Conservation (phyloP, 257 asterid genomes). For the Eucommia ulmoides region DNA sequence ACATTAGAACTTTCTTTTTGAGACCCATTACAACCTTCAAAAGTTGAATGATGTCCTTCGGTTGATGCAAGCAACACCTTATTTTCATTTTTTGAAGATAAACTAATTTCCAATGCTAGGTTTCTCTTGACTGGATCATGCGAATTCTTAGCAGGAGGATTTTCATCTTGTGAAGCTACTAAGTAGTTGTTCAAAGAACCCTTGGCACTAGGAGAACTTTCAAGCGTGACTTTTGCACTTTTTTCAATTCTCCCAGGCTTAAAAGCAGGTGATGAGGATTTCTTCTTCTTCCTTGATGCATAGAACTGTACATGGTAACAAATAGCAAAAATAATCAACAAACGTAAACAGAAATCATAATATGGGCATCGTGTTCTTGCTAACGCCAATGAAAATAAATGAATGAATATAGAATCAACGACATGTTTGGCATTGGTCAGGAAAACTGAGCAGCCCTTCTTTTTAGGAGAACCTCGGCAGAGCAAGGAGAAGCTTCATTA, state of each 20-base stretch:
- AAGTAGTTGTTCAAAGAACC: constrained; percentile 46
- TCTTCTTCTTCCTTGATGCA: constrained; percentile 78
- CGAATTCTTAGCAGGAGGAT: constrained; percentile 24
- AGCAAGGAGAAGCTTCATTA: not conserved
- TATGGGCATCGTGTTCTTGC: not conserved
- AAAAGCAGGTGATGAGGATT: constrained; percentile 47
- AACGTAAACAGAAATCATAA: not conserved
- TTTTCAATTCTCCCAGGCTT: constrained; percentile 43
- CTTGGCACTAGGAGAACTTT: constrained; percentile 61
- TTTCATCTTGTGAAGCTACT: constrained; percentile 37
- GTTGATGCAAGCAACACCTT: constrained; percentile 8
- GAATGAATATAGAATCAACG: not conserved
- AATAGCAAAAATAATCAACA: not conserved
- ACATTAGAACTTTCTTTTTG: constrained; percentile 14
- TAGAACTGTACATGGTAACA: constrained; percentile 44
- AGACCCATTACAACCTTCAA: constrained; percentile 18
- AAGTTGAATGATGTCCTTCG: constrained; percentile 10
- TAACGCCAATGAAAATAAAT: not conserved
- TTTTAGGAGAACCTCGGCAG: not conserved
- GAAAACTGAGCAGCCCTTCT: not conserved
- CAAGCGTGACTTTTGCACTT: constrained; percentile 34
- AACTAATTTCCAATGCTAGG: constrained; percentile 38
- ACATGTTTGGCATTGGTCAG: not conserved
- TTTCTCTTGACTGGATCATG: constrained; percentile 38
- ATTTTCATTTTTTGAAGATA: constrained; percentile 25